Evolutionary conservation across 768 basidiomycete genomes (phyloP).

Genomic region (Serendipita sp.): DNA sequence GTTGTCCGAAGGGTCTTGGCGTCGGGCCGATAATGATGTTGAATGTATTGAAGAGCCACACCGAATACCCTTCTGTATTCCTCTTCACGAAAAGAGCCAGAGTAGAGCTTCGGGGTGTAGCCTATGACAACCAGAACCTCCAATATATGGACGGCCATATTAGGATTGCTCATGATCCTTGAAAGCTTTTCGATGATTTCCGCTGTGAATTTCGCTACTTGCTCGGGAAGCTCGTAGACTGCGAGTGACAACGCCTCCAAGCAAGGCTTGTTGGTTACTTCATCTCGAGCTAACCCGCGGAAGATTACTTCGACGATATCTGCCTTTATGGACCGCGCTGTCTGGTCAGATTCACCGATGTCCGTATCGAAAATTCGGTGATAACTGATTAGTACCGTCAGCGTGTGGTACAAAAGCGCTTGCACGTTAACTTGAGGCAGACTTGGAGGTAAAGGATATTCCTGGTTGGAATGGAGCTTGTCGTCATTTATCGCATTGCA

Average conservation of each 20-base stretch:
- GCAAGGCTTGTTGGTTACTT: constrained; percentile 47
- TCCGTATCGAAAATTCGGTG: constrained; percentile 50
- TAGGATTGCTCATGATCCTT: constrained; percentile 86
- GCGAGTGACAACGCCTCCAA: constrained; percentile 77
- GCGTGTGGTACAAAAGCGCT: constrained; percentile 70
- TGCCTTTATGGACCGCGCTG: constrained; percentile 32
- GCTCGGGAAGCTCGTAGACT: constrained; percentile 71
- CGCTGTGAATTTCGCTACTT: constrained; percentile 64
- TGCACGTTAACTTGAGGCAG: constrained; percentile 67
- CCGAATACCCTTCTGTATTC: constrained; percentile 92
- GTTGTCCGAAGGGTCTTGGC: constrained; percentile 19
- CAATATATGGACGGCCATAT: constrained; percentile 91
- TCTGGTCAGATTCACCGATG: constrained; percentile 19
- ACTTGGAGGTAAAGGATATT: constrained; percentile 36
- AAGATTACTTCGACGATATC: constrained; percentile 56
- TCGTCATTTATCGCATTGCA: constrained; percentile 49
- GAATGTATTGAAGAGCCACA: constrained; percentile 84
- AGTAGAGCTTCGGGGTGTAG: constrained; percentile 59
- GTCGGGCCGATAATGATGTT: constrained; percentile 62
- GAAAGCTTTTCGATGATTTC: constrained; percentile 73
- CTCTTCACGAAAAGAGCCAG: constrained; percentile 67
- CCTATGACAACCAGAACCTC: constrained; percentile 80
- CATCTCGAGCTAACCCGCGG: constrained; percentile 29
- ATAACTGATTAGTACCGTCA: constrained; percentile 82
- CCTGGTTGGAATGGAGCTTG: constrained; percentile 36